These are phyloP conservation scores for Capsella rubella DNA, from an alignment of 441 rosid species.

Conservation along the genomic window DNA sequence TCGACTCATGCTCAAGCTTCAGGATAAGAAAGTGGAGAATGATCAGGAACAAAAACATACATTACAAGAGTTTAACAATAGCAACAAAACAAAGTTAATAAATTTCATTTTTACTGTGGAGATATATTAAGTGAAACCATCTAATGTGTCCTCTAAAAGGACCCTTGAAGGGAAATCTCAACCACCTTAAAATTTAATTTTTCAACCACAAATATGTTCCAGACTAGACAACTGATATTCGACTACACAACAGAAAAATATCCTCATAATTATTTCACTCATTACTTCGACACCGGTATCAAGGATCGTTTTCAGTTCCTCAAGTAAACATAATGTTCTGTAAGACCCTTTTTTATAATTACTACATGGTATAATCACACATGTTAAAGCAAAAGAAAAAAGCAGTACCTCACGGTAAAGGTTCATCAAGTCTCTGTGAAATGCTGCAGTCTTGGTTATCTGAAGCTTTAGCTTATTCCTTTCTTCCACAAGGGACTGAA, in stretches of 20 bases:
- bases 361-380: conserved; percentile 1
- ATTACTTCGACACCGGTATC: background rate
- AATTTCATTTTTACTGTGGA: background rate
- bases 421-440: conserved; percentile 68
- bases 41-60: conserved; percentile 18
- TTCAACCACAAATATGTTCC: background rate
- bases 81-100: background rate
- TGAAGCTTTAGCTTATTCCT: conserved; percentile 73
- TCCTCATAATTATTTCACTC: background rate
- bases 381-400: background rate
- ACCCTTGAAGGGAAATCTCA: background rate
- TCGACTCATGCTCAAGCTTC: conserved; percentile 76
- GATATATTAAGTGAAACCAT: background rate
- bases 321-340: background rate
- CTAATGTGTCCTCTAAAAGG: background rate
- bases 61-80: background rate
- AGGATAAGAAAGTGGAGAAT: conserved; percentile 21
- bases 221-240: background rate
- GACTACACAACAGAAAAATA: background rate
- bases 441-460: conserved; percentile 58
- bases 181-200: background rate
- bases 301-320: background rate
- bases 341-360: background rate
- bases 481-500: conserved; percentile 81
- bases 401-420: conserved; percentile 72